phyloP scores from a whole-genome alignment of 2,329 filamentous ascomycete species.

The Aspergillus pseudonomiae region DNA sequence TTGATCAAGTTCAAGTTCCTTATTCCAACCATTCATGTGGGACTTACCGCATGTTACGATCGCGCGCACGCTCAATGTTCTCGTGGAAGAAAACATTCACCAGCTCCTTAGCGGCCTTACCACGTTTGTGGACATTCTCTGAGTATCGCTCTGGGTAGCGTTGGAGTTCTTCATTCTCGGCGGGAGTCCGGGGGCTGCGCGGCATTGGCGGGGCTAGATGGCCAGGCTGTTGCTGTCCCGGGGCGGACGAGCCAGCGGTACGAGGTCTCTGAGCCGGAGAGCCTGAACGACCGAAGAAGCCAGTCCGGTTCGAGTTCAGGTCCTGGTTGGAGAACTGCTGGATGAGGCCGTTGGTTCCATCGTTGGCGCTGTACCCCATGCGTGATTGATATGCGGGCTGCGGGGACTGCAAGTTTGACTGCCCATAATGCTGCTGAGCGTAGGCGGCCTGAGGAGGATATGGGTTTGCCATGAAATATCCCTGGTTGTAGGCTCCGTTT shows the following conservation, averaged over 20 bases:
- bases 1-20: neutral
- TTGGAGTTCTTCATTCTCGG: conserved; percentile 72
- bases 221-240: conserved; percentile 61
- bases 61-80: conserved; percentile 92
- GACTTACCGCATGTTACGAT: conserved; percentile 86
- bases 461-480: conserved; percentile 66
- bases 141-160: conserved; percentile 83
- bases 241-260: conserved; percentile 69
- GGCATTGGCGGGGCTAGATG: conserved; percentile 72
- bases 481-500: conserved; percentile 45
- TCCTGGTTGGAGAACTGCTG: conserved; percentile 98
- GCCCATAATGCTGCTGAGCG: conserved; percentile 55
- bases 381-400: conserved; percentile 58
- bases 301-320: conserved; percentile 71
- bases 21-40: too few species aligned
- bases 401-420: conserved; percentile 57
- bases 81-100: conserved; percentile 92
- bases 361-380: conserved; percentile 63
- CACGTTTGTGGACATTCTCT: conserved; percentile 77
- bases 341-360: conserved; percentile 86
- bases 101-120: conserved; percentile 66
- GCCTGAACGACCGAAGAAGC: conserved; percentile 69
- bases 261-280: conserved; percentile 77
- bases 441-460: conserved; percentile 58
- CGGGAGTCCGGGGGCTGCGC: conserved; percentile 56